Evolutionary conservation across 75 land plant genomes (phyloP).

Genomic region (Azolla pinnata): DNA sequence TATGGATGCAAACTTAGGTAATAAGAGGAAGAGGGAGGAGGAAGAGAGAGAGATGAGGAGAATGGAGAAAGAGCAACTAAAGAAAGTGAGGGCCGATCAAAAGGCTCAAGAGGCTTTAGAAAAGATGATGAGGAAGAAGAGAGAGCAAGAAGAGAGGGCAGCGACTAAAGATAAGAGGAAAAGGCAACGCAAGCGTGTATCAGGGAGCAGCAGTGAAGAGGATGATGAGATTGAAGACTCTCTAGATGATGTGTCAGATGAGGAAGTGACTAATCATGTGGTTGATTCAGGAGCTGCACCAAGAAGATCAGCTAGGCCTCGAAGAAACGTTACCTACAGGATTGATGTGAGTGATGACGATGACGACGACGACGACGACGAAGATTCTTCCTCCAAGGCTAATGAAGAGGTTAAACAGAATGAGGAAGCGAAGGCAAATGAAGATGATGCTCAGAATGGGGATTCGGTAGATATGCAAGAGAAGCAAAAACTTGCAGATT

Average conservation of each 20-base stretch:
- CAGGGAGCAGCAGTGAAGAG: slow-evolving; percentile 28
- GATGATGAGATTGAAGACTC: slow-evolving; percentile 11
- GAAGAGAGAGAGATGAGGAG: slow-evolving; percentile 5
- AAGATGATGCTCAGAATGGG: no score
- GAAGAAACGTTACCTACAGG: slow-evolving; percentile 40
- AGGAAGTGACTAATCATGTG: slow-evolving; percentile 1
- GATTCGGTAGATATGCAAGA: no score
- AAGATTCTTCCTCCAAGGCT: no score
- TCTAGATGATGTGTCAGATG: slow-evolving; percentile 15
- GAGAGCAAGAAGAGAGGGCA: background rate
- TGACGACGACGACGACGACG: no score
- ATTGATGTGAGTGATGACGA: slow-evolving; percentile 51
- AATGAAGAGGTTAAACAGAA: no score
- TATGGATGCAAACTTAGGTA: background rate
- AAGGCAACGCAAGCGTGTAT: slow-evolving; percentile 14
- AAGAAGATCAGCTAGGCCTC: slow-evolving; percentile 38
- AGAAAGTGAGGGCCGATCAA: slow-evolving; percentile 1
- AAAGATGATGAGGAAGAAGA: background rate
- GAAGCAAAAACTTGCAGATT: no score
- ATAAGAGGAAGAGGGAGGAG: slow-evolving; percentile 6
- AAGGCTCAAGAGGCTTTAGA: slow-evolving; percentile 2
- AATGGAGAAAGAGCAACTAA: background rate
- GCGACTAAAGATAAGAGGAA: background rate
- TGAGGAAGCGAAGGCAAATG: no score
- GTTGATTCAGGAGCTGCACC: slow-evolving; percentile 1